Percentiles rank a stretch among this genome's conserved stretches.
These are phyloP conservation scores for Penicillium parvum DNA, from an alignment of 495 filamentous ascomycete species.

Conservation along the genomic window DNA sequence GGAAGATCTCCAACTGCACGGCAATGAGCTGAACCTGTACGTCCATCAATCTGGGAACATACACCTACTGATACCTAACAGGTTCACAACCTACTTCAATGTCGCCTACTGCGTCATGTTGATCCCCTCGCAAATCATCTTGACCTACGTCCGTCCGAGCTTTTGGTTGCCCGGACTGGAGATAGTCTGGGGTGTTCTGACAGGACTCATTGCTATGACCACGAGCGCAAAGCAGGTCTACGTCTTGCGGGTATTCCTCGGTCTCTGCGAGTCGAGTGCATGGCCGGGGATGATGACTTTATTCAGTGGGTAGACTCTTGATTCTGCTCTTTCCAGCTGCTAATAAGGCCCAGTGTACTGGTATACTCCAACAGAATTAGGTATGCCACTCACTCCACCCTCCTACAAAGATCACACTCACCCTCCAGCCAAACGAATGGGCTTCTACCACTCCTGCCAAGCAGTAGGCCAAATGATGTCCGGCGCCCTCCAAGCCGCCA, in stretches of 20 bases:
- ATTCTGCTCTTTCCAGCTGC: background rate
- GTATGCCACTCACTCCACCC: too few relatives aligned
- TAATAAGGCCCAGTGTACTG: slow-evolving; percentile 23
- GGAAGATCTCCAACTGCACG: slow-evolving; percentile 36
- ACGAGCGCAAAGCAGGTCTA: slow-evolving; percentile 27
- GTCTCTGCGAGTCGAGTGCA: slow-evolving; percentile 29
- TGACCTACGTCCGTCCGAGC: slow-evolving; percentile 51
- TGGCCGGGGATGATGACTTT: slow-evolving; percentile 35
- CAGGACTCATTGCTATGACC: slow-evolving; percentile 26
- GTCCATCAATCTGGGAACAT: background rate
- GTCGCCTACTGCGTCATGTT: slow-evolving; percentile 58
- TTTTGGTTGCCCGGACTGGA: slow-evolving; percentile 54
- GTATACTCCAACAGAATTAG: slow-evolving; percentile 36
- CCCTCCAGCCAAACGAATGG: slow-evolving; percentile 49
- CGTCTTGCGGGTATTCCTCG: slow-evolving; percentile 26
- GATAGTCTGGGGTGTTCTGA: slow-evolving; percentile 42
- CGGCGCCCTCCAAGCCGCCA: slow-evolving; percentile 31
- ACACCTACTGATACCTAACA: slow-evolving; percentile 1
- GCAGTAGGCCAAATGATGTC: slow-evolving; percentile 34
- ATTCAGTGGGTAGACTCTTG: slow-evolving; percentile 19
- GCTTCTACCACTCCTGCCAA: slow-evolving; percentile 37
- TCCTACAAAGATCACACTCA: too few relatives aligned
- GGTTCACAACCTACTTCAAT: slow-evolving; percentile 50
- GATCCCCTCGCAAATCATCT: slow-evolving; percentile 53
- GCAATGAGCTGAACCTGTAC: slow-evolving; percentile 42